phyloP scores from a whole-genome alignment of 352 stramenopile genomes.

The Globisporangium viniferum region DNA sequence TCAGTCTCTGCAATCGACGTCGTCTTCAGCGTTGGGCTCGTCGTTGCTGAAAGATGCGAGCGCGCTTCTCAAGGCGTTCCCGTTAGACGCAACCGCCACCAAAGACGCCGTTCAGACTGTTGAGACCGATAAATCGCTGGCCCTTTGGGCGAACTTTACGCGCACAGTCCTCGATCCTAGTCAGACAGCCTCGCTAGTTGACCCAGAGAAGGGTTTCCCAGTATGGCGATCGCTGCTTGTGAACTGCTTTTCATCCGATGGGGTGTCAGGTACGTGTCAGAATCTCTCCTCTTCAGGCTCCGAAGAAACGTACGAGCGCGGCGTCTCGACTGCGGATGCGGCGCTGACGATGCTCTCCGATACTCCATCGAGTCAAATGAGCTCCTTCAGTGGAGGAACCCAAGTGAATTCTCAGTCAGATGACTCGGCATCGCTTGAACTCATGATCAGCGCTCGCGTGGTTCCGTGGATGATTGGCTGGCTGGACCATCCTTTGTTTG shows the following conservation, averaged over 20 bases:
- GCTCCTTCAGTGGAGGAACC: background rate
- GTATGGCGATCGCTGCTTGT: slow-evolving; percentile 39
- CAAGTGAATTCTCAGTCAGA: background rate
- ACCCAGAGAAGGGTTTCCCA: slow-evolving; percentile 33
- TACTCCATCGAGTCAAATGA: background rate
- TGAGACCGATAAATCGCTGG: background rate
- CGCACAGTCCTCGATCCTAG: slow-evolving; percentile 28
- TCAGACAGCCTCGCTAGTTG: slow-evolving; percentile 28
- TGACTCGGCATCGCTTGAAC: background rate
- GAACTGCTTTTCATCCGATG: slow-evolving; percentile 33
- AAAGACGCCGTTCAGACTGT: background rate
- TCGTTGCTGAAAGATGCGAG: slow-evolving; percentile 11
- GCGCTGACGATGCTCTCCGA: background rate
- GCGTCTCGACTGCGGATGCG: background rate
- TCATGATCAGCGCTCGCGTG: slow-evolving; percentile 28
- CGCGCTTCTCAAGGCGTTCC: slow-evolving; percentile 21
- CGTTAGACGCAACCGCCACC: slow-evolving; percentile 10
- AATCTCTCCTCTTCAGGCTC: background rate
- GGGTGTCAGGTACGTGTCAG: slow-evolving; percentile 23
- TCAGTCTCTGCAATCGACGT: slow-evolving; percentile 7
- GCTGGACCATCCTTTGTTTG: slow-evolving; percentile 35
- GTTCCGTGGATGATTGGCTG: slow-evolving; percentile 39
- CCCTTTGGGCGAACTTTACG: slow-evolving; percentile 15
- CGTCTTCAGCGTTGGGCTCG: slow-evolving; percentile 10
- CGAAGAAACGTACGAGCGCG: background rate